Percentiles rank a stretch among this genome's conserved stretches.
Evolutionary conservation across 805 yeast genomes (phyloP).

Genomic region (Candida hungchunana): DNA sequence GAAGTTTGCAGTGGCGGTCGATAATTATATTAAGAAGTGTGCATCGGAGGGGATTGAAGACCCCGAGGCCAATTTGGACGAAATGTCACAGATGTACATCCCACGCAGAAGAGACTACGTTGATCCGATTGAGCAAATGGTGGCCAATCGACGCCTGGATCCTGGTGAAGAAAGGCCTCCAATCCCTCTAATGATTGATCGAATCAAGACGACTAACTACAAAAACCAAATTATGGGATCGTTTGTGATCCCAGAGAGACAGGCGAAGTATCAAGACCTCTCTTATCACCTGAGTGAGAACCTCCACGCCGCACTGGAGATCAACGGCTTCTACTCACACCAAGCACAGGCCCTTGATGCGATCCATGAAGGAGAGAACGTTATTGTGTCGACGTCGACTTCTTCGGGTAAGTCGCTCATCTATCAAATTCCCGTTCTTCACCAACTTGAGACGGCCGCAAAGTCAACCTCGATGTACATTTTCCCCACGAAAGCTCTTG

Average conservation of each 20-base stretch:
- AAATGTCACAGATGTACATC: conserved; percentile 32
- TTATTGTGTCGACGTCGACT: conserved; percentile 90
- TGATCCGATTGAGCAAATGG: conserved; percentile 63
- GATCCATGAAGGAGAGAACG: conserved; percentile 53
- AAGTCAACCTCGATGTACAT: conserved; percentile 72
- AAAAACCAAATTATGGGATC: conserved; percentile 56
- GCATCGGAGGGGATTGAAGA: conserved; percentile 28
- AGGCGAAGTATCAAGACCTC: conserved; percentile 41
- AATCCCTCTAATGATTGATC: conserved; percentile 45
- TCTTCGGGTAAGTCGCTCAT: conserved; percentile 94
- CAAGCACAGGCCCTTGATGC: conserved; percentile 75
- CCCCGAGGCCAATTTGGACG: conserved; percentile 39
- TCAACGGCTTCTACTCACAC: conserved; percentile 63
- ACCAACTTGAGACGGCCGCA: conserved; percentile 36
- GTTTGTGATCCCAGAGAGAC: conserved; percentile 43
- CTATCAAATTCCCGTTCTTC: conserved; percentile 81
- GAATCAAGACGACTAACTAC: conserved; percentile 50
- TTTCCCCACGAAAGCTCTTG: conserved; percentile 95
- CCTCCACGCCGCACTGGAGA: conserved; percentile 46
- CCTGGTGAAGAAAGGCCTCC: conserved; percentile 35
- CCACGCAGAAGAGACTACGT: conserved; percentile 47
- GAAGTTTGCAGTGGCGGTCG: conserved; percentile 43
- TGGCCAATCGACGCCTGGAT: conserved; percentile 27
- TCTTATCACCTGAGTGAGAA: conserved; percentile 46
- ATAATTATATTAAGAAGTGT: conserved; percentile 33